Conservation (phyloP, 306 rosid species). For the Betula pendula region DNA sequence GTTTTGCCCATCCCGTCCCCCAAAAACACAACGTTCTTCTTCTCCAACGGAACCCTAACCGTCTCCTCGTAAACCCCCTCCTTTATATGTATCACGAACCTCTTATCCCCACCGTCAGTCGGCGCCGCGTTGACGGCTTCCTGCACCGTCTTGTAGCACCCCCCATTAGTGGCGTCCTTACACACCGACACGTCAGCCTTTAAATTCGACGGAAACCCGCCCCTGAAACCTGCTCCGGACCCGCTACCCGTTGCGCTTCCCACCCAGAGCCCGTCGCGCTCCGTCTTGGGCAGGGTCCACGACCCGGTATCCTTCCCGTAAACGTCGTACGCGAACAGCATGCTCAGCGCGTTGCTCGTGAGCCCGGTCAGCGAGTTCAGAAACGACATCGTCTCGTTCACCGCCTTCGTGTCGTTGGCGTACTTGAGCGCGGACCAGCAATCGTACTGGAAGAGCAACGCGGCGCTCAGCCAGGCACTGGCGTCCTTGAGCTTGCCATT, state of each 20-base stretch:
- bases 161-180: slow-evolving; percentile 31
- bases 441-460: slow-evolving; percentile 66
- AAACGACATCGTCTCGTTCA: slow-evolving; percentile 59
- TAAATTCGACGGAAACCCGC: slow-evolving; percentile 46
- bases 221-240: slow-evolving; percentile 9
- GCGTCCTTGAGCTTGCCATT: slow-evolving; percentile 51
- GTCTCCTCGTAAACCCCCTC: slow-evolving; percentile 77
- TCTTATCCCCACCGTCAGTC: slow-evolving; percentile 19
- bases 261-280: slow-evolving; percentile 83
- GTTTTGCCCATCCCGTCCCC: slow-evolving; percentile 85
- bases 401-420: slow-evolving; percentile 71
- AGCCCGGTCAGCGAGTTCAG: slow-evolving; percentile 35
- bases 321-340: slow-evolving; percentile 55
- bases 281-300: slow-evolving; percentile 68
- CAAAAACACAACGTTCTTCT: slow-evolving; percentile 65
- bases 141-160: slow-evolving; percentile 61
- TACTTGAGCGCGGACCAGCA: slow-evolving; percentile 77
- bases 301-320: slow-evolving; percentile 47
- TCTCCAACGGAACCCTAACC: slow-evolving; percentile 65
- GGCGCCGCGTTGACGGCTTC: slow-evolving; percentile 74
- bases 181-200: slow-evolving; percentile 62
- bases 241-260: slow-evolving; percentile 5
- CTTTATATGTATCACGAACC: slow-evolving; percentile 65
- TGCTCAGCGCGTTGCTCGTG: slow-evolving; percentile 74
- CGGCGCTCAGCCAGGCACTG: slow-evolving; percentile 74